Evolutionary conservation across 768 basidiomycete genomes (phyloP), one percentile per base, ranked within the genome.

Genomic region (Galerina sulciceps): DNA sequence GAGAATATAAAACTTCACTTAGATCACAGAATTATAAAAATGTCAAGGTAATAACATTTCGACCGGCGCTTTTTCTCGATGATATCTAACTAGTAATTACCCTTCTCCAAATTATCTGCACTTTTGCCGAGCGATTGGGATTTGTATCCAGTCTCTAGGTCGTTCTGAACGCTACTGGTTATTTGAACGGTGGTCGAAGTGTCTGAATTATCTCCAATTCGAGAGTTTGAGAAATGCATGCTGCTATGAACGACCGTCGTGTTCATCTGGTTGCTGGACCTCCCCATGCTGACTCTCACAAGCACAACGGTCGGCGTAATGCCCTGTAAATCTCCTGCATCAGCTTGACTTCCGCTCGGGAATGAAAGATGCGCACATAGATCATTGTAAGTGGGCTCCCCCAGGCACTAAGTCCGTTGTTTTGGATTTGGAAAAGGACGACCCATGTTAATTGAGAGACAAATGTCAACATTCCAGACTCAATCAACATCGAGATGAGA

Each of bases 391-490:
- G 35, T 4, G 44, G 38, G 13, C 54, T 36, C 10, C 15, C 23
- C 15, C 44, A 18, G 3, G 54, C 18, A 35, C 45, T 55, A 11
- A 44, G 45, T n/a, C 54, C 54, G 14, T 41, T 45, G 11, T 31
- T 46, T 20, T 55, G 54, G n/a, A 55, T 41, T 10, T 26, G 23
- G 34, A 55, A 55, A 8, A 55, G 18, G 18, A 55, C 54, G 4
- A 44, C 43, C 54, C 54, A 55, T 11, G 43, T 37, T 10, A 55
- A 15, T 18, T 55, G 54, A 6, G n/a, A 41, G 10, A 46, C 44
- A 14, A 55, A 37, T 8, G 54, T 55, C 31, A 55, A 46, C 17
- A 55, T 55, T 6, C 54, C 54, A 15, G 54, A 55, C 36, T 55
- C 54, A 9, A 41, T 44, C 2, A 55, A 34, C 6, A 55, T 23